A percentile compares a stretch with the other conserved stretches of the same genome.
Conservation (phyloP, 495 filamentous ascomycete genomes). For the Penicillium silybi region DNA sequence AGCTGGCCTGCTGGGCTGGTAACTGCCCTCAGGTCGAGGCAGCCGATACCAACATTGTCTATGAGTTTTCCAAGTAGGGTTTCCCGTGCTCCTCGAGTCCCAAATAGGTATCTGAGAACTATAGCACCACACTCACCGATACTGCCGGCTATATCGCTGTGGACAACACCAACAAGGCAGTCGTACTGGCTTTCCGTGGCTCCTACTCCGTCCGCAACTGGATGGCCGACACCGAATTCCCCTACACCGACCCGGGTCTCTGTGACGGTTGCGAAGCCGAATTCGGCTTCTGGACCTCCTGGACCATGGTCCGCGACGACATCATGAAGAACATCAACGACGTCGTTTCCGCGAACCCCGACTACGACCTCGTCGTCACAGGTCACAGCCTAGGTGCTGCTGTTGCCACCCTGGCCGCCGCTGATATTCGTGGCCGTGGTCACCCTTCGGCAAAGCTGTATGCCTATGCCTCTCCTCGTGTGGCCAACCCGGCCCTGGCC, state of each 20-base stretch:
- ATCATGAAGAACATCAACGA: conserved; percentile 35
- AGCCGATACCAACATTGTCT: conserved; percentile 47
- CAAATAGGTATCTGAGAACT: not conserved
- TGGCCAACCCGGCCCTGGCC: conserved; percentile 53
- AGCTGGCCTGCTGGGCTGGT: conserved; percentile 49
- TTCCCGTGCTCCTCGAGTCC: not conserved
- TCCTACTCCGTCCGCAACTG: conserved; percentile 62
- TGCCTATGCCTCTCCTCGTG: conserved; percentile 63
- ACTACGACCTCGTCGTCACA: conserved; percentile 50
- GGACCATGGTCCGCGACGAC: conserved; percentile 34
- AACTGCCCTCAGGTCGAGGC: conserved; percentile 57
- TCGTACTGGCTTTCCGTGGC: conserved; percentile 65
- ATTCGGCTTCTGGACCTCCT: conserved; percentile 53
- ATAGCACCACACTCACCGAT: conserved; percentile 53
- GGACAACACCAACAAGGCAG: conserved; percentile 54
- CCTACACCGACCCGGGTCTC: conserved; percentile 32
- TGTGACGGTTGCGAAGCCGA: conserved; percentile 49
- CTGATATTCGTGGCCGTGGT: conserved; percentile 48
- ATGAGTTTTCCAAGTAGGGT: conserved; percentile 57
- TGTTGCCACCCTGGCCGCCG: conserved; percentile 56
- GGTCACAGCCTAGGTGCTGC: conserved; percentile 66
- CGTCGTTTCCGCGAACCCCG: conserved; percentile 34
- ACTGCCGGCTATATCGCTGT: conserved; percentile 60
- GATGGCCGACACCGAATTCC: conserved; percentile 53
- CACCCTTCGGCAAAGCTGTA: conserved; percentile 42